phyloP scores from a whole-genome alignment of 2,329 filamentous ascomycete genomes.

The Aspergillus chevalieri region DNA sequence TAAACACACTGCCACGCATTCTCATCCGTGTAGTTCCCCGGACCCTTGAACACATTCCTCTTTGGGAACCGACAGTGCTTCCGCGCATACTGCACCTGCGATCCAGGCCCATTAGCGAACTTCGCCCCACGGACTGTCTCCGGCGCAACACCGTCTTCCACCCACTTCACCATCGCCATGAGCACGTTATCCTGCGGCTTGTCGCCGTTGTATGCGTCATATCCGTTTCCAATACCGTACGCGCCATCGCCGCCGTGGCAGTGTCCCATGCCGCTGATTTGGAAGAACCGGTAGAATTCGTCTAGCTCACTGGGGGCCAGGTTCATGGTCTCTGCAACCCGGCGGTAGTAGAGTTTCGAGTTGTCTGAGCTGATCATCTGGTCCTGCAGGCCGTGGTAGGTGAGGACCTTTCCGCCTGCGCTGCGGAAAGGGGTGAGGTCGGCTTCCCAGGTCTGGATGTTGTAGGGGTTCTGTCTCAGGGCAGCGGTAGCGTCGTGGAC shows the following conservation, averaged over 20 bases:
- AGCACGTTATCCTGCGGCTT: slow-evolving; percentile 44
- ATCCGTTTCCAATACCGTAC: slow-evolving; percentile 35
- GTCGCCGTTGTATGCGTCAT: slow-evolving; percentile 12
- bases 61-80: slow-evolving; percentile 42
- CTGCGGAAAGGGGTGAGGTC: slow-evolving; percentile 44
- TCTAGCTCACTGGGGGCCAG: slow-evolving; percentile 26
- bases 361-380: slow-evolving; percentile 49
- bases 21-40: slow-evolving; percentile 28
- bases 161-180: slow-evolving; percentile 45
- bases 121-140: slow-evolving; percentile 41
- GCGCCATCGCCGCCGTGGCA: slow-evolving; percentile 41
- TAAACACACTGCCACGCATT: slow-evolving; percentile 29
- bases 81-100: slow-evolving; percentile 39
- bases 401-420: slow-evolving; percentile 38
- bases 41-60: slow-evolving; percentile 26
- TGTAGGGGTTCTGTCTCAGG: slow-evolving; percentile 39
- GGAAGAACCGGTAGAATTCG: slow-evolving; percentile 45
- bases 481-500: slow-evolving; percentile 33
- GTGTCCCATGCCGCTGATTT: slow-evolving; percentile 51
- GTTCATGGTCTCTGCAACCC: slow-evolving; percentile 37
- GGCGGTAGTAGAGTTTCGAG: slow-evolving; percentile 48
- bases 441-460: slow-evolving; percentile 44
- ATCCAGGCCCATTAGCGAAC: slow-evolving; percentile 34
- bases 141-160: slow-evolving; percentile 39
- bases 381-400: slow-evolving; percentile 40